Percentiles rank a stretch among this genome's conserved stretches.
These are phyloP conservation scores for Thielaviopsis populi DNA, from an alignment of 2,329 filamentous ascomycete genomes.

Conservation along the genomic window DNA sequence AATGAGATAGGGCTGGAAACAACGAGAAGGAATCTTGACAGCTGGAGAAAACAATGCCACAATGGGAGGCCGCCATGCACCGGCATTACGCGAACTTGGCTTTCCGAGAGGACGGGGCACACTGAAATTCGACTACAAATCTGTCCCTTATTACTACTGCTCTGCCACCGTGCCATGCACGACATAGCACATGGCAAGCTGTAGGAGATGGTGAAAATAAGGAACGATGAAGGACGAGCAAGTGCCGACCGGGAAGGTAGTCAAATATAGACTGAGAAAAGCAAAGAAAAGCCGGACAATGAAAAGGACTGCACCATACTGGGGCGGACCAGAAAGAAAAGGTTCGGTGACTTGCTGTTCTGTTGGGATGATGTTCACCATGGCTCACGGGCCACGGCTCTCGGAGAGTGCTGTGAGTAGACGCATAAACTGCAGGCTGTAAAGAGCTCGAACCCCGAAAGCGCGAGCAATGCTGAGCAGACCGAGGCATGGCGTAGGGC, in stretches of 20 bases:
- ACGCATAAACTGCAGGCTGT: background rate
- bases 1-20: background rate
- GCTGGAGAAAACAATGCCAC: background rate
- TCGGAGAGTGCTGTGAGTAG: background rate
- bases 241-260: background rate
- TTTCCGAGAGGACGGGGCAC: background rate
- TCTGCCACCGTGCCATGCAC: background rate
- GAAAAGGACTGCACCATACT: background rate
- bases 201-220: background rate
- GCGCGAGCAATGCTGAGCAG: background rate
- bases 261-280: no score
- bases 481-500: background rate
- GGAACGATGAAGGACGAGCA: background rate
- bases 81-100: conserved; percentile 1
- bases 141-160: background rate
- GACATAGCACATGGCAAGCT: background rate
- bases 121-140: background rate
- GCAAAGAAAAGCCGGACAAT: background rate
- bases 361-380: background rate
- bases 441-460: background rate
- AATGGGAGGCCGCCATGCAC: background rate
- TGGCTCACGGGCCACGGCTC: background rate
- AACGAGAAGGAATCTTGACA: background rate
- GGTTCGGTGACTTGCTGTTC: background rate
- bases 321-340: background rate